Base-by-base conservation (phyloP, 2,329 filamentous ascomycete genomes). In the Ilyonectria mors-panacis region DNA sequence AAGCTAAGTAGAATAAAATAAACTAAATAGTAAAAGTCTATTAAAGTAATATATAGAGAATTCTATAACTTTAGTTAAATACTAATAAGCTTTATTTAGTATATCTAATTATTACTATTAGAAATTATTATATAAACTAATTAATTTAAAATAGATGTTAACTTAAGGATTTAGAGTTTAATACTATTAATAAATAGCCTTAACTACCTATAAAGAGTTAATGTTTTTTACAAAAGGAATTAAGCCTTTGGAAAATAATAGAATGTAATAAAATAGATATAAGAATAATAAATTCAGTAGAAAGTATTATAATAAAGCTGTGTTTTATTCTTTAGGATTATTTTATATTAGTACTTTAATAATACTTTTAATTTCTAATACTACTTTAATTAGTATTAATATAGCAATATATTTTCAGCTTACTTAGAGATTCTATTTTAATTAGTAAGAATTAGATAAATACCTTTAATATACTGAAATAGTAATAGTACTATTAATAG, bases 21-120 rank as follows among this genome's bases (percentile, higher is more conserved):
- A 94, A 85, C 89, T 92, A 95, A 72, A 95, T 85, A 28, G 89
- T 86, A 81, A 97, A 96, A 58, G 90, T 85, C 78, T 97, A 94
- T 42, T 85, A 87, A 67, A 96, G 87, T 48, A 87, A 88, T 54
- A 94, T 86, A 80, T 94, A 97, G 57, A 97, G 87, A 26, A 88
- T 85, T 47, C 89, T 83, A 26, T 87, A 88, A 3, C 84, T 75
- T 73, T 89, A 82, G 77, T 97, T 93, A 75, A 91, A 93, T 21
- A 91, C 93, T 92, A 15, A 9, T 1, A n/a, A 4, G 0, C 1
- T 35, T 2, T n/a, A n/a, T n/a, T 71, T 28, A 72, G 66, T 6
- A 19, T 21, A 6, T 4, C 1, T 0, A 3, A 15, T 10, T 6
- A 1, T 0, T 2, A 26, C 19, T 2, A 13, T 19, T 17, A 6